Evolutionary conservation across 2,329 filamentous ascomycete species (phyloP), one percentile per base, ranked within the genome.

Genomic region (Macroventuria anomochaeta): DNA sequence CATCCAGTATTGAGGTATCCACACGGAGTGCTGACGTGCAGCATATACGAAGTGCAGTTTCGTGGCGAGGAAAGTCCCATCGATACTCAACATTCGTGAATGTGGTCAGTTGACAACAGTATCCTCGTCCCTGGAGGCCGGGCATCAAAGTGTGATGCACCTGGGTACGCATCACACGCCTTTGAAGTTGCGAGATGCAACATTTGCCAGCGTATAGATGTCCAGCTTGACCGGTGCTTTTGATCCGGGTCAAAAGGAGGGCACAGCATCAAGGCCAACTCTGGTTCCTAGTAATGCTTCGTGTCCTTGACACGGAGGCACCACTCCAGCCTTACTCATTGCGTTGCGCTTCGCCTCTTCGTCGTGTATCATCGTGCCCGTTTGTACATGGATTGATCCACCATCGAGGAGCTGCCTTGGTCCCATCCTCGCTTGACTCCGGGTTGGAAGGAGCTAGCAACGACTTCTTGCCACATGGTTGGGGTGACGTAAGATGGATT

Each of bases 401-500:
- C 58, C 65, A 75, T 71, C 13, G 64, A 52, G 21, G 67, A 21
- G 40, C 64, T 64, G 12, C 75, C 72, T 28, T 76, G 76, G 50
- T 80, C 77, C 68, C 78, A 78, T 56, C 77, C 71, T 50, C 79
- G 71, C 67, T 81, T 81, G 26, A 77, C 62, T 1, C 76, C 74
- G 36, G 75, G 73, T 10, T 70, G 65, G 52, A 76, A 72, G 4
- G 74, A 75, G 38, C 70, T 76, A 17, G 74, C 74, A 43, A 81
- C 79, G 2, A 78, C 78, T 49, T 80, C 77, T 63, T 81, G 79
- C 79, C 79, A 81, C 78, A 80, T 80, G 31, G 76, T 75, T 4
- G 79, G 78, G n/a, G 79, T 79, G 25, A 81, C 79, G 44, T 75
- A 77, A 5, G 69, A 61, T 21, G 68, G 62, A 29, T 62, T 67